phyloP scores from a whole-genome alignment of 2,329 filamentous ascomycete genomes.

The Penicillium sp. region DNA sequence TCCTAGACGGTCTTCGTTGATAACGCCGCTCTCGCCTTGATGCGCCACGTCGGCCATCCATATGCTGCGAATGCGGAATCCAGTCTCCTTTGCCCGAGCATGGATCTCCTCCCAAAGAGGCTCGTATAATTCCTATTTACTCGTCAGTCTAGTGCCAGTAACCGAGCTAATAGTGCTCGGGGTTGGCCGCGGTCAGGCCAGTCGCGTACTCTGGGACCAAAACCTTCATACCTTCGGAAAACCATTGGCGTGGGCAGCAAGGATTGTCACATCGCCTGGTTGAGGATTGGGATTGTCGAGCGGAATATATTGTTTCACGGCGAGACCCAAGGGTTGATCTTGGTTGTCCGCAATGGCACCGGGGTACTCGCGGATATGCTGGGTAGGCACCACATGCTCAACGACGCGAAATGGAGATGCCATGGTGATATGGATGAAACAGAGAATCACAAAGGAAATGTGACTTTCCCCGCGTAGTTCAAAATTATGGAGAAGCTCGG shows the following conservation, averaged over 20 bases:
- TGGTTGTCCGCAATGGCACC: constrained; percentile 70
- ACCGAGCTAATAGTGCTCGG: not conserved
- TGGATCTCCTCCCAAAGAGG: constrained; percentile 85
- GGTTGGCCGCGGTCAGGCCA: not conserved
- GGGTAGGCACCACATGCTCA: constrained; percentile 71
- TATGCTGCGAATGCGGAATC: constrained; percentile 73
- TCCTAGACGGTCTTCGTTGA: constrained; percentile 75
- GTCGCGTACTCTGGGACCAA: not conserved
- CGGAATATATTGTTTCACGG: constrained; percentile 87
- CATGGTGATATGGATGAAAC: not conserved
- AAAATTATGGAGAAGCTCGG: not conserved
- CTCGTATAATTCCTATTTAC: constrained; percentile 77
- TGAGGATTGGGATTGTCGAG: constrained; percentile 66
- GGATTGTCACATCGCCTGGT: constrained; percentile 78
- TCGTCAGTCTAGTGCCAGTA: constrained; percentile 3
- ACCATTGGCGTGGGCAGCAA: constrained; percentile 86
- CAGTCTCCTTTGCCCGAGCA: constrained; percentile 54
- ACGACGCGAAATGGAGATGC: constrained; percentile 57
- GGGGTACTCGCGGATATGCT: constrained; percentile 81
- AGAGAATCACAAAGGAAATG: not conserved
- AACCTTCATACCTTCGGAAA: constrained; percentile 71
- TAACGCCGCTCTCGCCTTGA: constrained; percentile 73
- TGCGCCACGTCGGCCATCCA: constrained; percentile 90
- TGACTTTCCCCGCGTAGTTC: not conserved
- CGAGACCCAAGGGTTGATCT: constrained; percentile 71